Conservation (phyloP, 225 moss, liverwort and hornwort species). For the Antitrichia curtipendula region DNA sequence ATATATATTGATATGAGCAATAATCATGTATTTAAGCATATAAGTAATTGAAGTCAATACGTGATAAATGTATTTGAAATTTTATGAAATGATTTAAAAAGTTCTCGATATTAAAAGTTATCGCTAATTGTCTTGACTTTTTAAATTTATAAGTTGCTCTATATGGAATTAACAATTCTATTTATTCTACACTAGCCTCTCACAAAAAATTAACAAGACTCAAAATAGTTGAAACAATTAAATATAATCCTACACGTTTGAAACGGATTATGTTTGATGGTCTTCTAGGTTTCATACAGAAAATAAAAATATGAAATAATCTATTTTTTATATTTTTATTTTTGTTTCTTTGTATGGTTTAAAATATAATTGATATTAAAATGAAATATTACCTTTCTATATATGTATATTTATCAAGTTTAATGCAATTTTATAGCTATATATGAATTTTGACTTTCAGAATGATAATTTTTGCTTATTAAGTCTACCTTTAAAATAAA, state of each 20-base stretch:
- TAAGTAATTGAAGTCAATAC: background rate
- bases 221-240: background rate
- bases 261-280: background rate
- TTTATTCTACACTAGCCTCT: background rate
- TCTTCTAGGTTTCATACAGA: background rate
- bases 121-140: background rate
- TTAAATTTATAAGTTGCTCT: background rate
- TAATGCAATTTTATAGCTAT: background rate
- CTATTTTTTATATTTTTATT: background rate
- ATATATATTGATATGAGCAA: background rate
- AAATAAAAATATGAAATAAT: background rate
- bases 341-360: background rate
- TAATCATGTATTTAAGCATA: background rate
- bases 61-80: background rate
- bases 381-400: background rate
- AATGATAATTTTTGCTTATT: background rate
- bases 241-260: no score
- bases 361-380: background rate
- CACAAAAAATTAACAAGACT: background rate
- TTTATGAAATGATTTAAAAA: background rate
- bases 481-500: background rate
- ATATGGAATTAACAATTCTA: background rate
- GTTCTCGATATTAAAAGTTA: no score
- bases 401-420: no score
- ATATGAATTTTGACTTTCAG: background rate